phyloP scores from a whole-genome alignment of 2,329 filamentous ascomycete genomes.

The Ophiostoma pallidulum region DNA sequence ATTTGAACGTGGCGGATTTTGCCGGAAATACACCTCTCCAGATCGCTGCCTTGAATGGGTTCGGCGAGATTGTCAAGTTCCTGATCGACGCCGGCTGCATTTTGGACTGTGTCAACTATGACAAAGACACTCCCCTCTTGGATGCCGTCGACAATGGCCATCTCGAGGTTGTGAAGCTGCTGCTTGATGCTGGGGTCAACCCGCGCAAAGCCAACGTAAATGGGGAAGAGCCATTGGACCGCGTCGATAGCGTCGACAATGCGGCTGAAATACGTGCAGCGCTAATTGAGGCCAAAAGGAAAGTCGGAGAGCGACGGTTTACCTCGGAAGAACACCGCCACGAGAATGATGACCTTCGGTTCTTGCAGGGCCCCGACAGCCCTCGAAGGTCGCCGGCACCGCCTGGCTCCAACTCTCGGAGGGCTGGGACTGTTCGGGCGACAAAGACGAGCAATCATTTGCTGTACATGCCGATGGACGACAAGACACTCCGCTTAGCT shows the following conservation, averaged over 20 bases:
- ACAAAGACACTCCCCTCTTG: conserved; percentile 86
- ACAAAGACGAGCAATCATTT: conserved; percentile 57
- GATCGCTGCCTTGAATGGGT: conserved; percentile 81
- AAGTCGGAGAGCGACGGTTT: conserved; percentile 41
- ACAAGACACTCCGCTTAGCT: conserved; percentile 51
- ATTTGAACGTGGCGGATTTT: conserved; percentile 83
- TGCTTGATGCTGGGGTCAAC: conserved; percentile 82
- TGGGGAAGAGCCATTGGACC: conserved; percentile 82
- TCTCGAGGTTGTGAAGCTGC: conserved; percentile 72
- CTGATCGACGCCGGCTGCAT: conserved; percentile 78
- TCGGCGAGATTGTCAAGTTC: conserved; percentile 76
- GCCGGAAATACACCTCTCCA: conserved; percentile 95
- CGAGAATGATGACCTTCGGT: conserved; percentile 35
- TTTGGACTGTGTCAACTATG: conserved; percentile 67
- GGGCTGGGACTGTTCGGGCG: conserved; percentile 46
- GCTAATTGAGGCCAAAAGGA: conserved; percentile 52
- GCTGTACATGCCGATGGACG: conserved; percentile 53
- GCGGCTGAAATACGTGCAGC: conserved; percentile 67
- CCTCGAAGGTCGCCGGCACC: conserved; percentile 46
- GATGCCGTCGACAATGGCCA: conserved; percentile 97
- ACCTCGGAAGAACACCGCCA: conserved; percentile 52
- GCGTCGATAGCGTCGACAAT: conserved; percentile 68
- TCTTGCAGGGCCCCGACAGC: conserved; percentile 48
- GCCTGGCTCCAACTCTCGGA: conserved; percentile 32
- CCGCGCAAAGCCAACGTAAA: conserved; percentile 85